Conservation (phyloP, 192 early-diverging fungal genomes). For the Backusella westeae region DNA sequence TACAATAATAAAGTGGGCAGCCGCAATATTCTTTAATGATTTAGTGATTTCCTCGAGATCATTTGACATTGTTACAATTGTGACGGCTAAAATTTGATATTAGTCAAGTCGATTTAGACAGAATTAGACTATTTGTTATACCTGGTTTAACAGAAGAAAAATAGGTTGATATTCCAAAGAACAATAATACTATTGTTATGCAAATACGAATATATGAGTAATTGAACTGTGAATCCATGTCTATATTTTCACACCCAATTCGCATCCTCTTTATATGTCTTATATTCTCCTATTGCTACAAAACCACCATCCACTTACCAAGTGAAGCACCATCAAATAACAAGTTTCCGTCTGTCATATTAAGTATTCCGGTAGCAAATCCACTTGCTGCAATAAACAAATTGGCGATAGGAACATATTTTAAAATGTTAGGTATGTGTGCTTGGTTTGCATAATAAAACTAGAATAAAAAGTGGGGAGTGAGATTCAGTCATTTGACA, state of each 20-base stretch:
- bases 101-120: constrained; percentile 3
- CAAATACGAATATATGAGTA: background rate
- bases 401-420: constrained; percentile 25
- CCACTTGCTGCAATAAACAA: constrained; percentile 23
- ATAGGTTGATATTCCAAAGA: constrained; percentile 21
- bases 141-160: constrained; percentile 16
- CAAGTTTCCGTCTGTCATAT: constrained; percentile 25
- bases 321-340: constrained; percentile 30
- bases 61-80: constrained; percentile 6
- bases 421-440: constrained; percentile 18
- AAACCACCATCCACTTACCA: constrained; percentile 3
- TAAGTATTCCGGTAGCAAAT: constrained; percentile 18
- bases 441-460: constrained; percentile 27
- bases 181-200: constrained; percentile 2
- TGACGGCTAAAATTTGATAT: constrained; percentile 6
- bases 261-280: background rate
- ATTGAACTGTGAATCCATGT: background rate
- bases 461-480: background rate
- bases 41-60: constrained; percentile 12
- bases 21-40: constrained; percentile 26
- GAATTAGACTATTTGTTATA: background rate
- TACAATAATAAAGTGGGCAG: constrained; percentile 29
- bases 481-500: background rate
- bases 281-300: background rate
- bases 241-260: background rate